These are phyloP conservation scores for Prunus campanulata DNA, from an alignment of 306 rosid genomes.

Conservation along the genomic window DNA sequence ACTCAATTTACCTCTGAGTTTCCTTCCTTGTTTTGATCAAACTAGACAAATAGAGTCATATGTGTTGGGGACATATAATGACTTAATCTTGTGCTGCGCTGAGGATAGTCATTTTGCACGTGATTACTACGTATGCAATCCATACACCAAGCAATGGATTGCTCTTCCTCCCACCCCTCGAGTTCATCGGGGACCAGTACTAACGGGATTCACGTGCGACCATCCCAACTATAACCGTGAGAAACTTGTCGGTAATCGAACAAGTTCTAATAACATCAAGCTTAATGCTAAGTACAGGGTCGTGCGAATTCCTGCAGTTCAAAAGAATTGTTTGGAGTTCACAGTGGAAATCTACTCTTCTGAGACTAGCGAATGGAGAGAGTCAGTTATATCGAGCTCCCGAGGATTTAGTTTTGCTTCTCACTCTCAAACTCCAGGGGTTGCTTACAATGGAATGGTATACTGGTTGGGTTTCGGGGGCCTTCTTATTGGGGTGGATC, in stretches of 20 bases:
- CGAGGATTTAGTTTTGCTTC: neutral
- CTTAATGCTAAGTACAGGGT: neutral
- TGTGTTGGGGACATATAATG: neutral
- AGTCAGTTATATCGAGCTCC: neutral
- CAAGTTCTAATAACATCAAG: neutral
- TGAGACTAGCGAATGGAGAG: neutral
- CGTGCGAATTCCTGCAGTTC: neutral
- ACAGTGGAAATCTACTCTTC: neutral
- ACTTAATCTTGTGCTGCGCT: neutral
- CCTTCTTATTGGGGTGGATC: neutral
- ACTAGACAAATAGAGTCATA: neutral
- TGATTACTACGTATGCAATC: neutral
- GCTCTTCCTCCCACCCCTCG: neutral
- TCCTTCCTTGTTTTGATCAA: neutral
- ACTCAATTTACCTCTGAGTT: neutral
- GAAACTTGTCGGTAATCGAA: neutral
- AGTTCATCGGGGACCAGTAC: neutral
- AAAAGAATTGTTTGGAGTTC: too few relatives aligned
- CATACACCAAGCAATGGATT: too few relatives aligned
- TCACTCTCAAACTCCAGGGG: neutral
- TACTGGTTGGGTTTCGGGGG: neutral
- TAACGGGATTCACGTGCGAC: neutral
- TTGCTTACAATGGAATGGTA: neutral
- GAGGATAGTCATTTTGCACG: too few relatives aligned
- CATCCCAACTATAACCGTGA: neutral